Evolutionary conservation across 1,284 basidiomycete genomes (phyloP), one percentile per base, ranked within the genome.

Genomic region (Leccinum colubrinum): DNA sequence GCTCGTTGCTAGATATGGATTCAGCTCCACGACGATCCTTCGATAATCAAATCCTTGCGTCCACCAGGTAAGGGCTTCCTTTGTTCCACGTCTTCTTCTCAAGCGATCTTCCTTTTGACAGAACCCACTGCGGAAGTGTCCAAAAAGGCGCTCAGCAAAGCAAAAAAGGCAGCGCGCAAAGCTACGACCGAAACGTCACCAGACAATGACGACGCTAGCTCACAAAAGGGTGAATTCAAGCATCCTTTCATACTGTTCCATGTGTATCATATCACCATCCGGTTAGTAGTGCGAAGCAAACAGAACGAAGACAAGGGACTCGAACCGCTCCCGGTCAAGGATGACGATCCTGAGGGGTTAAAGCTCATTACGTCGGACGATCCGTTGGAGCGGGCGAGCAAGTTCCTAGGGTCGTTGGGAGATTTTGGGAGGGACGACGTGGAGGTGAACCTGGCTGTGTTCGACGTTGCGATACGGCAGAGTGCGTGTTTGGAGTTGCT

Each of bases 61-160:
- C 81, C 70, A 59, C 64, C 68, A 43, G 71, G 74, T 70, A 51
- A 59, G 58, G 15, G 17, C n/a, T 27, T 17, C 25, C 27, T 27
- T 60, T 25, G 25, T 5, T 20, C 27, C 27, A 6, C 69, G 78
- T 43, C 80, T 82, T 74, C 48, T 51, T 59, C 4, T 52, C 72
- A 61, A 60, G 27, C 37, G 61, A 58, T 48, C 41, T 55, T 22
- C 35, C 52, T 11, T 33, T 85, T 39, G 83, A 53, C 88, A 56
- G 89, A 88, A 62, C 86, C 85, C 0, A 87, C 88, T 6, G 27
- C 59, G 8, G 73, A 76, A 27, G 39, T 64, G 27, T 74, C 74
- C 70, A 94, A 94, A 77, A 96, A 95, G 75, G 93, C 92, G 0
- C 90, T 91, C 73, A 95, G 94, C 76, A 96, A 94, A 72, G 93